phyloP scores from a whole-genome alignment of 179 eudicot species.

The Spinacia oleracea region DNA sequence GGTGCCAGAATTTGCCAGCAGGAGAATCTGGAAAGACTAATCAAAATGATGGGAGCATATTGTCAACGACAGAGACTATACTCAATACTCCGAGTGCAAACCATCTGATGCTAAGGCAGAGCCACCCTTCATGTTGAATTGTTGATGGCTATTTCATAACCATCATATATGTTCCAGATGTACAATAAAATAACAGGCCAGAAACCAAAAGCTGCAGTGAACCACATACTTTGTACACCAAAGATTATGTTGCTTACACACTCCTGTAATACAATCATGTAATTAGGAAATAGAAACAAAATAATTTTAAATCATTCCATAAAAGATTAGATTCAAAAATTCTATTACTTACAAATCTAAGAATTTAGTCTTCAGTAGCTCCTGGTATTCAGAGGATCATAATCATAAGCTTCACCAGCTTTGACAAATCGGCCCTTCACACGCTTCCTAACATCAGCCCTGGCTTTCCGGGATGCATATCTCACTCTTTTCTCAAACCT shows the following conservation, averaged over 20 bases:
- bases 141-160: slow-evolving; percentile 16
- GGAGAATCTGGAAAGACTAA: slow-evolving; percentile 2
- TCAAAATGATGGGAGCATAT: slow-evolving; percentile 1
- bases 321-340: slow-evolving; percentile 11
- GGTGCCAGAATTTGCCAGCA: slow-evolving; percentile 28
- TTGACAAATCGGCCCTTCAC: slow-evolving; percentile 52
- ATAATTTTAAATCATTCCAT: not conserved
- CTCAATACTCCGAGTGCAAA: not conserved
- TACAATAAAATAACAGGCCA: slow-evolving; percentile 7
- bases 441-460: slow-evolving; percentile 54
- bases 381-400: slow-evolving; percentile 45
- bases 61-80: slow-evolving; percentile 11
- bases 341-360: slow-evolving; percentile 16
- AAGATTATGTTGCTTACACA: slow-evolving; percentile 3
- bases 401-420: slow-evolving; percentile 53
- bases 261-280: slow-evolving; percentile 28
- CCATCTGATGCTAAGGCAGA: slow-evolving; percentile 21
- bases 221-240: slow-evolving; percentile 12
- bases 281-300: slow-evolving; percentile 11
- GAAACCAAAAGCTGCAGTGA: not conserved
- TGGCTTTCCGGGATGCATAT: slow-evolving; percentile 54
- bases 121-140: slow-evolving; percentile 20
- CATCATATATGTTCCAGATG: slow-evolving; percentile 9
- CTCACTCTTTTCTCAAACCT: slow-evolving; percentile 52
- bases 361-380: slow-evolving; percentile 42